These are phyloP conservation scores for Crassisporium funariophilum DNA, from an alignment of 768 basidiomycete species.

Conservation along the genomic window DNA sequence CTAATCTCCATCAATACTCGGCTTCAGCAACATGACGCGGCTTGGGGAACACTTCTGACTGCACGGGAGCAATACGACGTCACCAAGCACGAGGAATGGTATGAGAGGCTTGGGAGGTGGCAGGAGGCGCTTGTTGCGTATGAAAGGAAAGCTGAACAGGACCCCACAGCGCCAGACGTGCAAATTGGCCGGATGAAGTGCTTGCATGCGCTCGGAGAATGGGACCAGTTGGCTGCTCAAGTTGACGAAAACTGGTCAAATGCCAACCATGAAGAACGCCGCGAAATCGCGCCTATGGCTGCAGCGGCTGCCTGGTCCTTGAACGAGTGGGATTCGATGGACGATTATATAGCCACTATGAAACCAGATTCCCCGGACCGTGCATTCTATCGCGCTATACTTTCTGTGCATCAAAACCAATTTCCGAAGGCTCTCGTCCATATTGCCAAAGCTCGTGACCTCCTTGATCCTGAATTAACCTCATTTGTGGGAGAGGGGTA, in stretches of 20 bases:
- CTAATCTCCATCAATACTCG: slow-evolving; percentile 96
- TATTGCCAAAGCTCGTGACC: slow-evolving; percentile 90
- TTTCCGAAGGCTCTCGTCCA: slow-evolving; percentile 88
- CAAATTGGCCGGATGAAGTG: slow-evolving; percentile 94
- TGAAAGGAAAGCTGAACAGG: slow-evolving; percentile 73
- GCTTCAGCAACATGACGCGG: slow-evolving; percentile 95
- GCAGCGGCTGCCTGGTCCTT: slow-evolving; percentile 97
- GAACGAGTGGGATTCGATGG: slow-evolving; percentile 98
- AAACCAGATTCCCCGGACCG: slow-evolving; percentile 90
- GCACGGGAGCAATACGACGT: slow-evolving; percentile 90
- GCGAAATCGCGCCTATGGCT: slow-evolving; percentile 94
- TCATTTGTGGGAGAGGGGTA: slow-evolving; percentile 95
- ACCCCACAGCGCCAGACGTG: slow-evolving; percentile 75
- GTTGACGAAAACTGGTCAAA: slow-evolving; percentile 89
- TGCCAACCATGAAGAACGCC: slow-evolving; percentile 79
- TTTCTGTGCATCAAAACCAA: slow-evolving; percentile 95
- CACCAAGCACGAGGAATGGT: slow-evolving; percentile 97
- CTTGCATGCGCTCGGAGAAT: slow-evolving; percentile 95
- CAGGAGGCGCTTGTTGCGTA: slow-evolving; percentile 89
- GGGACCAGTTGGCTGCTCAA: slow-evolving; percentile 86
- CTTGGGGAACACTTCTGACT: slow-evolving; percentile 92
- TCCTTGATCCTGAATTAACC: slow-evolving; percentile 87
- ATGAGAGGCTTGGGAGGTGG: slow-evolving; percentile 95
- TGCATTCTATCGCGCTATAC: slow-evolving; percentile 94
- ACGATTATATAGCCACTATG: slow-evolving; percentile 94